These are phyloP conservation scores for Echium plantagineum DNA, from an alignment of 257 asterid genomes.

Conservation along the genomic window DNA sequence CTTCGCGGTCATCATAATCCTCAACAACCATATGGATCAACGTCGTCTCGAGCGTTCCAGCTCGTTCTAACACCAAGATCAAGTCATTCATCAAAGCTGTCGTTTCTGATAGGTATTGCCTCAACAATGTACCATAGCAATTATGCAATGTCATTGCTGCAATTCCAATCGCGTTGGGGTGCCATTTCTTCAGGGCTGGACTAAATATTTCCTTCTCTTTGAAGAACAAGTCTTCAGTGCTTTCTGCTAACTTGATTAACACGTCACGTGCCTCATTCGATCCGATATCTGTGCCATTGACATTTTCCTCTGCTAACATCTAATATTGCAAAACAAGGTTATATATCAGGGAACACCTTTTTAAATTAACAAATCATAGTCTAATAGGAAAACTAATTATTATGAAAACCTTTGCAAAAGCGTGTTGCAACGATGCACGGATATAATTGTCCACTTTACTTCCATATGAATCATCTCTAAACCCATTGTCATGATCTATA, in stretches of 20 bases:
- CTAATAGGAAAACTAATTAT: background rate
- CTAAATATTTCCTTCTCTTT: slow-evolving; percentile 57
- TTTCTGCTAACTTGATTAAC: slow-evolving; percentile 44
- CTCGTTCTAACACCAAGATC: slow-evolving; percentile 41
- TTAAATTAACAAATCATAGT: background rate
- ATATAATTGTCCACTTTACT: slow-evolving; percentile 56
- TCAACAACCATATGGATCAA: slow-evolving; percentile 80
- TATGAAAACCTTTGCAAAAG: slow-evolving; percentile 51
- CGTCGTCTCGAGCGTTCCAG: slow-evolving; percentile 65
- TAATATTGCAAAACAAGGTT: slow-evolving; percentile 7
- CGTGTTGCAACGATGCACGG: slow-evolving; percentile 45
- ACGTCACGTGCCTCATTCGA: slow-evolving; percentile 47
- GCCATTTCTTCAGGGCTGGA: slow-evolving; percentile 67
- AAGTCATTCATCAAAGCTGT: slow-evolving; percentile 40
- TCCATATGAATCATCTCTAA: slow-evolving; percentile 27
- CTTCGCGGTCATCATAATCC: slow-evolving; percentile 71
- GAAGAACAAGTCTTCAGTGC: slow-evolving; percentile 41
- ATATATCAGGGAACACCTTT: background rate
- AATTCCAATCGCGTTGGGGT: slow-evolving; percentile 57
- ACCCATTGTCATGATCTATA: slow-evolving; percentile 23
- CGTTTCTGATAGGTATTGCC: slow-evolving; percentile 38
- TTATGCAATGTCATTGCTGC: slow-evolving; percentile 61
- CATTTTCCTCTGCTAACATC: slow-evolving; percentile 46
- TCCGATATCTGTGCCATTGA: slow-evolving; percentile 25
- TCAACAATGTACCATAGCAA: slow-evolving; percentile 60